Evolutionary conservation across 257 asterid genomes (phyloP).

Genomic region (Solanum bulbocastanum): DNA sequence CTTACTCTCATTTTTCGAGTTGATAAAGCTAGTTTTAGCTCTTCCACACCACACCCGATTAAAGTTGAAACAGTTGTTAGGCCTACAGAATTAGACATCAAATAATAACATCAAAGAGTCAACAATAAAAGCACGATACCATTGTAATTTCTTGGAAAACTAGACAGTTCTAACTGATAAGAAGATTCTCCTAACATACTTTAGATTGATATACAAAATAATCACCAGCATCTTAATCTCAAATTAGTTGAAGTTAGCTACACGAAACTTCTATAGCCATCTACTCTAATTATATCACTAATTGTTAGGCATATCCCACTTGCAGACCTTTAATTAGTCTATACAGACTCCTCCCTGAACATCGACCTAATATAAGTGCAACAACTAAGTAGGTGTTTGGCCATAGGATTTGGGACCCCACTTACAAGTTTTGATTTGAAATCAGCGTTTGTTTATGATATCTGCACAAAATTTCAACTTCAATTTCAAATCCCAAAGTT

Average conservation of each 20-base stretch:
- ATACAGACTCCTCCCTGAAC: neutral
- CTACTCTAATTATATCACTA: neutral
- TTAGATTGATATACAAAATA: neutral
- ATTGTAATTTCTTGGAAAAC: neutral
- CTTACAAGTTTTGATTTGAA: neutral
- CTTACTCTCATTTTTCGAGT: slow-evolving; percentile 91
- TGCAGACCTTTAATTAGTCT: neutral
- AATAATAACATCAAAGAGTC: neutral
- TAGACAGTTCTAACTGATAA: neutral
- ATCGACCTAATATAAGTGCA: neutral
- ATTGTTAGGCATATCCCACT: neutral
- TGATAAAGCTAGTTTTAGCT: slow-evolving; percentile 74
- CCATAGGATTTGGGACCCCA: neutral
- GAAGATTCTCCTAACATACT: neutral
- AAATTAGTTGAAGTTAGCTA: neutral
- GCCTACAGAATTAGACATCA: slow-evolving; percentile 38
- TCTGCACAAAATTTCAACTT: neutral
- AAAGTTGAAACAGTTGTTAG: slow-evolving; percentile 59
- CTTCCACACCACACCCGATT: slow-evolving; percentile 65
- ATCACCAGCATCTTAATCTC: neutral
- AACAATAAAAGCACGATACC: neutral
- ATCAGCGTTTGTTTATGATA: neutral
- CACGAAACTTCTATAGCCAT: neutral
- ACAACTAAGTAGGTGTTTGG: neutral
- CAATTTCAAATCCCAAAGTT: neutral